Conservation (phyloP, 2,329 filamentous ascomycete species). For the Oidium heveae region DNA sequence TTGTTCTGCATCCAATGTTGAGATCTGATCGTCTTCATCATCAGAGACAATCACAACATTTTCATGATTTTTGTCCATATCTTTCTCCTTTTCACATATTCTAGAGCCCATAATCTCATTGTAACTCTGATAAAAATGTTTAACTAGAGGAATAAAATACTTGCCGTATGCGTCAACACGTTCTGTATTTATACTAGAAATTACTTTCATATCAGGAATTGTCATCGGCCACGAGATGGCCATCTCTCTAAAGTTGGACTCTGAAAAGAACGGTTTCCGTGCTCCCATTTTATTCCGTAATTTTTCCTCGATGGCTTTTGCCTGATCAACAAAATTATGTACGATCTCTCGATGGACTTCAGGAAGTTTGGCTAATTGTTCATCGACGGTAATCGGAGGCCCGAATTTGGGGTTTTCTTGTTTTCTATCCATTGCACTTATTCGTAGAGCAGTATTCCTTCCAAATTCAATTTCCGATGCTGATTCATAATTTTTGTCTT, state of each 20-base stretch:
- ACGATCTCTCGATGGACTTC: slow-evolving; percentile 38
- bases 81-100: slow-evolving; percentile 6
- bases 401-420: slow-evolving; percentile 17
- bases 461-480: slow-evolving; percentile 14
- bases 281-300: slow-evolving; percentile 33
- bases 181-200: slow-evolving; percentile 34
- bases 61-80: slow-evolving; percentile 13
- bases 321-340: slow-evolving; percentile 36
- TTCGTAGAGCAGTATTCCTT: slow-evolving; percentile 8
- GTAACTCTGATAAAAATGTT: slow-evolving; percentile 21
- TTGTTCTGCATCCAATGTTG: slow-evolving; percentile 1
- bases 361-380: slow-evolving; percentile 25
- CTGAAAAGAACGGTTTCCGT: slow-evolving; percentile 36
- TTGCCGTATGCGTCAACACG: slow-evolving; percentile 36
- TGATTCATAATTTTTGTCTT: slow-evolving; percentile 14
- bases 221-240: slow-evolving; percentile 40
- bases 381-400: slow-evolving; percentile 31
- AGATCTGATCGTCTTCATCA: slow-evolving; percentile 3
- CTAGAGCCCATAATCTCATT: slow-evolving; percentile 21
- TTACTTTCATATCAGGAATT: slow-evolving; percentile 32
- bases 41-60: slow-evolving; percentile 23
- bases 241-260: slow-evolving; percentile 47
- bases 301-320: slow-evolving; percentile 31
- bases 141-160: slow-evolving; percentile 33
- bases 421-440: slow-evolving; percentile 9